Base-by-base conservation (phyloP, 768 basidiomycete species). In the Boletus edulis region DNA sequence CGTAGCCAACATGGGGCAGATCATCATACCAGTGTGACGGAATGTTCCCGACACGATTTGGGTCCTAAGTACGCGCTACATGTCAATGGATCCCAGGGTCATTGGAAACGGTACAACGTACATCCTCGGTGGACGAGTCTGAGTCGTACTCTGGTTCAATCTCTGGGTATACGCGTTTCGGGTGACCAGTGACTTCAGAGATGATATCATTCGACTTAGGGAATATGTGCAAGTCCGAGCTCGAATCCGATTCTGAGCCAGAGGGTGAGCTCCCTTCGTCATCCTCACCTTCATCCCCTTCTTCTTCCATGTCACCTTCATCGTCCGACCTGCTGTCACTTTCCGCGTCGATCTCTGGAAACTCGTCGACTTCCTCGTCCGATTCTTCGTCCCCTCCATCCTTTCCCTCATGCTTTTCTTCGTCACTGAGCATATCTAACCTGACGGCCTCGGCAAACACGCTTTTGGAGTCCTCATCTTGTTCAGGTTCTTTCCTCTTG, bases 11-110 rank as follows among this genome's bases (percentile, higher is more conserved):
- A 73, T 99, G 97, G n/a, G 97, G 97, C 62, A 99, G 77, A 76
- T 98, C 95, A 69, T 98, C 97, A 71, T 99, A 99, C 94, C 96
- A 99, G 66, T 99, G 94, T 81, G 89, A 88, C 44, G 97, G 97
- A 57, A 99, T 77, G 72, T 96, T 82, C 50, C 97, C 97, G 62
- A 97, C 85, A 56, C 95, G 91, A 68, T 97, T 98, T n/a, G 90
- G 91, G 51, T 85, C 82, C 94, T 98, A 61, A 51, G 53, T 35
- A 50, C 43, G 37, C 24, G 53, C 52, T 58, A 61, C 55, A 44
- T 17, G 47, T 55, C 22, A 59, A 54, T 22, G 44, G 20, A 51
- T 27, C 20, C 12, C 0, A 35, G 15, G n/a, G 54, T 37, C 45
- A 46, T 57, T 48, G 39, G 35, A 37, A 32, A 51, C 4, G 42